Base-by-base conservation (phyloP, 2,329 filamentous ascomycete genomes). In the Calonectria naviculata region DNA sequence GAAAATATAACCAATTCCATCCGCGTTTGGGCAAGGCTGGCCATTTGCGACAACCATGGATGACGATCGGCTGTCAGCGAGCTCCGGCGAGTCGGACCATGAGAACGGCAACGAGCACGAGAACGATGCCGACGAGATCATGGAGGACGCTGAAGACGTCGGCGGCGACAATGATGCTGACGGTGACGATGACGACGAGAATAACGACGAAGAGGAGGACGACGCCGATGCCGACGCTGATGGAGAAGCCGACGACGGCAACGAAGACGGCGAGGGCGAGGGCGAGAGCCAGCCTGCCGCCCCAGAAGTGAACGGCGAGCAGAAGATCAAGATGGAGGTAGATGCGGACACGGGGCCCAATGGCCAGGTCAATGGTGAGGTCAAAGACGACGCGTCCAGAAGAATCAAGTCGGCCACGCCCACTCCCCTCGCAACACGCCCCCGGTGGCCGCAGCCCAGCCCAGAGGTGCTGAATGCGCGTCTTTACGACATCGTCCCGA, bases 401-500 rank as follows among this genome's bases (percentile, higher is more conserved):
- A 74, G 64, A 31, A 65, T 41, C 68, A 81, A 78, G 68, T 79
- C 82, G 4, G 75, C 76, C 65, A 81, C 79, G 24, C 81, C 81
- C 8, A 76, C 69, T 2, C 76, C 78, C 1, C 67, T 75, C 10
- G 63, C 72, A 12, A 63, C 71, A 12, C 46, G 75, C 29, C 75
- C 70, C 2, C 74, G 76, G 77, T 91, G 89, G 58, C 93, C 92
- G 1, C 87, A 85, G 61, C 88, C 95, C n/a, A 91, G 94, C 0
- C 88, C 92, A 13, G 95, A 97, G 79, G 93, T 92, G n/a, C 85
- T 97, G 61, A 92, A 89, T 1, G 96, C 97, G 17, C 86, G 88
- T 46, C 90, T 93, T 2, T 99, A 98, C 85, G 97, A 99, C 81
- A 98, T 99, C 71, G 93, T 98, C 1, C 97, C 97, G 2, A 98